Base-by-base conservation (phyloP, 2,329 filamentous ascomycete species). In the Boeremia exigua region DNA sequence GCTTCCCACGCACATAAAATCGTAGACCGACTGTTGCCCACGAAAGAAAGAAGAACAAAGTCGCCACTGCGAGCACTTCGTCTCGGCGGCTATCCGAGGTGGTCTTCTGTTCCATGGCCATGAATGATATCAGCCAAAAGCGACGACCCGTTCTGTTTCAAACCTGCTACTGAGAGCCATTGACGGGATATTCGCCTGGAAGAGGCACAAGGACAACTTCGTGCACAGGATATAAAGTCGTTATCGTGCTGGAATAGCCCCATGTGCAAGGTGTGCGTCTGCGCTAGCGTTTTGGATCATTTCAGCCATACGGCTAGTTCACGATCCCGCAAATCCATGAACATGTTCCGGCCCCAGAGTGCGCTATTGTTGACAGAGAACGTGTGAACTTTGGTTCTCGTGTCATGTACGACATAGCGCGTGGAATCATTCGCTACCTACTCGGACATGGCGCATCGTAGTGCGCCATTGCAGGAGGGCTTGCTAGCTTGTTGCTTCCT, bases 1-100 rank as follows among this genome's bases (percentile, higher is more conserved):
- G 56, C n/a, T 42, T 49, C 6, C 68, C 68, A 40, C 75, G 69
- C 8, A 76, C 73, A 40, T 75, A 73, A 7, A 78, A 59, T 4
- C 76, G 68, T 27, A 78, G 60, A 30, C 57, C 46, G 36, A 77
- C 69, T 8, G 74, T 68, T 1, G 74, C 46, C 68, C 73, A 77
- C 52, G 73, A 69, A 10, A 76, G 56, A 12, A 71, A 46, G 50
- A 77, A 68, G 61, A 78, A 77, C 29, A 72, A 54, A 27, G 73
- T 65, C 32, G 68, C 71, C 17, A 74, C 63, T 12, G 59, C 65
- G 32, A 70, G 53, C 25, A 70, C 61, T 40, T 67, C 60, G 25
- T 57, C 48, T 15, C 61, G 50, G 32, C 64, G 54, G 34, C 54
- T 62, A 4, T 66, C 57, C 63, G 63, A 67, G 6, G 14, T 40